phyloP scores from a whole-genome alignment of 352 stramenopile genomes.

The Phytopythium ostracodes region DNA sequence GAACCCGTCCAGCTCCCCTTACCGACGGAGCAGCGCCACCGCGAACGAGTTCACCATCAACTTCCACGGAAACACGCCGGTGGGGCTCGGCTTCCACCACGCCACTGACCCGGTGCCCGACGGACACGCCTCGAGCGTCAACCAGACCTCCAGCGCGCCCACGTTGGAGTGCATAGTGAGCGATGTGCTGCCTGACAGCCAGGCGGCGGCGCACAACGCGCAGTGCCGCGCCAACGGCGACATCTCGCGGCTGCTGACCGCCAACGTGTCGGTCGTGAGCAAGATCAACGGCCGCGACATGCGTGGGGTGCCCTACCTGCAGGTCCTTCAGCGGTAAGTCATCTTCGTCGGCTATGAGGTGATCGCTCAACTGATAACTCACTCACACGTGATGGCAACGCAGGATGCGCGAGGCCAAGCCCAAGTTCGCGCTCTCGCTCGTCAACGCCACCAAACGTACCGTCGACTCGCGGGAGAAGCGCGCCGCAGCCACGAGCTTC shows the following conservation, averaged over 20 bases:
- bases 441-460: conserved; percentile 7
- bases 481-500: conserved; percentile 1
- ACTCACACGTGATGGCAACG: background rate
- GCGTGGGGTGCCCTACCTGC: conserved; percentile 27
- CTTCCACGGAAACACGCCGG: conserved; percentile 44
- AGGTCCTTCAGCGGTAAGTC: conserved; percentile 41
- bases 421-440: conserved; percentile 43
- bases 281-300: conserved; percentile 45
- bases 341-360: background rate
- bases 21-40: background rate
- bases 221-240: conserved; percentile 33
- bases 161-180: conserved; percentile 41
- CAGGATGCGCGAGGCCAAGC: conserved; percentile 47
- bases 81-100: conserved; percentile 44
- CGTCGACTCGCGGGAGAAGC: background rate
- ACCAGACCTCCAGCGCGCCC: conserved; percentile 3
- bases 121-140: background rate
- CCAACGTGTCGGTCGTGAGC: conserved; percentile 32
- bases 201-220: conserved; percentile 56
- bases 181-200: conserved; percentile 28
- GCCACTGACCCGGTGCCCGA: background rate
- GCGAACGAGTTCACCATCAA: conserved; percentile 43
- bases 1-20: background rate
- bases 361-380: background rate
- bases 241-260: conserved; percentile 42